Evolutionary conservation across 2,329 filamentous ascomycete genomes (phyloP).

Genomic region (Colletotrichum filicis): DNA sequence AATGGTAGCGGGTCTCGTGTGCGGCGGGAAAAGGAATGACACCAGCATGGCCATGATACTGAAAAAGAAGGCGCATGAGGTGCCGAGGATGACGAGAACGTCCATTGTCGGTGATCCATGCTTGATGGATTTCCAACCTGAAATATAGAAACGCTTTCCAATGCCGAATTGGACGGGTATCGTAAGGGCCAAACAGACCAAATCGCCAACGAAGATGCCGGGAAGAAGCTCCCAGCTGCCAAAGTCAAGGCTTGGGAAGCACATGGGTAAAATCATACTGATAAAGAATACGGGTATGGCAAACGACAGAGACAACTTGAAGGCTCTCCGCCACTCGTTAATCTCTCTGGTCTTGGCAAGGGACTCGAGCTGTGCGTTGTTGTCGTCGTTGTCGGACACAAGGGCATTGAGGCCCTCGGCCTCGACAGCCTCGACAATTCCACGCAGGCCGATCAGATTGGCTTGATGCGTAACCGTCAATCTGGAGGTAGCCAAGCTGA

Average conservation of each 20-base stretch:
- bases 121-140: constrained; percentile 91
- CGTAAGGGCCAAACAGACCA: constrained; percentile 85
- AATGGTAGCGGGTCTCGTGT: constrained; percentile 85
- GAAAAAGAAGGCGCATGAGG: constrained; percentile 96
- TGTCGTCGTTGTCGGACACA: constrained; percentile 91
- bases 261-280: constrained; percentile 95
- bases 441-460: constrained; percentile 79
- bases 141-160: constrained; percentile 91
- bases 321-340: constrained; percentile 88
- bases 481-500: constrained; percentile 80
- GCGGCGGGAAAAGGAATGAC: constrained; percentile 78
- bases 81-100: constrained; percentile 92
- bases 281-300: constrained; percentile 91
- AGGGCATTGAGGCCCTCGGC: constrained; percentile 87
- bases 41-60: constrained; percentile 89
- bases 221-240: constrained; percentile 73
- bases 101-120: constrained; percentile 98
- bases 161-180: constrained; percentile 97
- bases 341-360: constrained; percentile 97
- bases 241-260: constrained; percentile 79
- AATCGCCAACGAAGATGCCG: constrained; percentile 88
- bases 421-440: constrained; percentile 85
- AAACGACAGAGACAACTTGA: constrained; percentile 81
- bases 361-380: constrained; percentile 95
- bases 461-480: constrained; percentile 80